Base-by-base conservation (phyloP, 495 filamentous ascomycete species). In the Penicillium cataractarum region DNA sequence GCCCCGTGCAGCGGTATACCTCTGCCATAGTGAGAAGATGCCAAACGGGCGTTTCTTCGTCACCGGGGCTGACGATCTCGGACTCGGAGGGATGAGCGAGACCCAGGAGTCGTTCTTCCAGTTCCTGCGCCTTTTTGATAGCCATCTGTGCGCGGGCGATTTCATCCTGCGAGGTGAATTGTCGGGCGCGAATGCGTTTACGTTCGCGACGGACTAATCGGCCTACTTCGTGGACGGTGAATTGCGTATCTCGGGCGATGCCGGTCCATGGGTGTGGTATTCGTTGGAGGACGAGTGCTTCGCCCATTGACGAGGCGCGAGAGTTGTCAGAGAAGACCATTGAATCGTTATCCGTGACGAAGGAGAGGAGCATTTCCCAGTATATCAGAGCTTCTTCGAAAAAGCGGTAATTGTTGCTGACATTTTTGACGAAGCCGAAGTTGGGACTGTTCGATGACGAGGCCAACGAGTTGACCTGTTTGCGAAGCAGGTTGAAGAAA, bases 241-340 rank as follows among this genome's bases (percentile, higher is more conserved):
- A 80, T 50, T 85, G 82, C 0, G 80, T 81, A 32, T 81, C 80
- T 12, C 82, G 81, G 2, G 83, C 82, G 13, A 86, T 82, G 3
- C 84, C 84, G 0, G 84, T 86, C 84, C 84, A 86, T 3, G 84
- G 84, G 60, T 86, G 84, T 6, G 84, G 84, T 0, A 85, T 74
- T 53, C 72, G 68, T 46, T 80, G 77, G 0, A 77, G 59, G 31
- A 78, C 73, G 31, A 78, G 65, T 1, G 74, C 67, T 37, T 77
- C 76, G 21, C 35, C 64, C 4, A 39, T 48, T 17, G 65, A 71
- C 6, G 67, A 57, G 13, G 63, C 39, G 12, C 56, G 42, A 0
- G 56, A 59, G 19, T 49, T 58, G 24, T 67, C 62, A 0, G 77
- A 74, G 2, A 71, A 58, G 0, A 71, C 56, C 53, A 80, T 65